Evolutionary conservation across 1,284 basidiomycete species (phyloP).

Genomic region (Ganoderma sinense): DNA sequence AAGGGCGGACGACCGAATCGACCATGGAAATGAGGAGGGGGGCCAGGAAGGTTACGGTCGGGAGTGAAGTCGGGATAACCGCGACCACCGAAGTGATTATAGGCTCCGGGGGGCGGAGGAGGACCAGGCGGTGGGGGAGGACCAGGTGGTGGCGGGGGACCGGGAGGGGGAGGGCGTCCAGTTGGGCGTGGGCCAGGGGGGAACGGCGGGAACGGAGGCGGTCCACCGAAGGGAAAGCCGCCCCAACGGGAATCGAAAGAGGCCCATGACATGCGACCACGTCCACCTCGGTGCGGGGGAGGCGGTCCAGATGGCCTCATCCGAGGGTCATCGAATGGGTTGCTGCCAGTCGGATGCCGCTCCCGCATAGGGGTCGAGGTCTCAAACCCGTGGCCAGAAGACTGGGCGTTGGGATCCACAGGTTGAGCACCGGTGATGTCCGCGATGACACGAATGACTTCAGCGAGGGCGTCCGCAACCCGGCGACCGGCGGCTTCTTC

Average conservation of each 20-base stretch:
- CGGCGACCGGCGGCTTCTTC: slow-evolving; percentile 71
- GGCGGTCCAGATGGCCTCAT: slow-evolving; percentile 1
- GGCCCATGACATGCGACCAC: slow-evolving; percentile 21
- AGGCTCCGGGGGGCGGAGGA: slow-evolving; percentile 29
- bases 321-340: background rate
- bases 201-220: slow-evolving; percentile 7
- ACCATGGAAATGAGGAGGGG: slow-evolving; percentile 19
- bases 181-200: slow-evolving; percentile 12
- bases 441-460: slow-evolving; percentile 63
- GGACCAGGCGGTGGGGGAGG: slow-evolving; percentile 32
- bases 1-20: slow-evolving; percentile 15
- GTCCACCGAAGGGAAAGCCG: slow-evolving; percentile 2
- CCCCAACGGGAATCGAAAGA: slow-evolving; percentile 22
- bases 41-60: slow-evolving; percentile 11
- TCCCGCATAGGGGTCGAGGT: slow-evolving; percentile 33
- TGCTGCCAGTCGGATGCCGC: slow-evolving; percentile 1
- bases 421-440: slow-evolving; percentile 37
- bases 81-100: slow-evolving; percentile 26
- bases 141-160: slow-evolving; percentile 11
- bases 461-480: slow-evolving; percentile 69
- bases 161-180: slow-evolving; percentile 31
- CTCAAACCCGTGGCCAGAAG: slow-evolving; percentile 14
- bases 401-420: slow-evolving; percentile 5
- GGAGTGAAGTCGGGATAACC: slow-evolving; percentile 4
- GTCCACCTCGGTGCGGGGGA: slow-evolving; percentile 8